These are phyloP conservation scores for Knufia petricola DNA, from an alignment of 2,329 filamentous ascomycete species.

Conservation along the genomic window DNA sequence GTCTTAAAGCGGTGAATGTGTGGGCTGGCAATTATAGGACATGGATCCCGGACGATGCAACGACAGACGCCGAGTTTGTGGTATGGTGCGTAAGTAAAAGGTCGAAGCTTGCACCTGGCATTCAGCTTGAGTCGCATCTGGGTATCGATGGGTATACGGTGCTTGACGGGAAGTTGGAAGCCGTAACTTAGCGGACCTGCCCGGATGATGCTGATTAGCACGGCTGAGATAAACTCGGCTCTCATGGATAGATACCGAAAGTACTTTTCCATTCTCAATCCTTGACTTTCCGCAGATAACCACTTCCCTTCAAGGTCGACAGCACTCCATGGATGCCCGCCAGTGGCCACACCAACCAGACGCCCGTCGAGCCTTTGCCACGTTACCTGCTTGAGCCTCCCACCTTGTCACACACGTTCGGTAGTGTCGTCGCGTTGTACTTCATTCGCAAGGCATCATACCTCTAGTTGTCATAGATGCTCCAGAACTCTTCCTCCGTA, in stretches of 20 bases:
- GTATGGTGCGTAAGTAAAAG: no score
- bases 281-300: slow-evolving; percentile 18
- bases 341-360: slow-evolving; percentile 20
- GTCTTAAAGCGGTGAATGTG: slow-evolving; percentile 8
- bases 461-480: slow-evolving; percentile 30
- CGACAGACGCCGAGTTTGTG: slow-evolving; percentile 26
- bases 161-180: no score
- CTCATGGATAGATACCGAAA: no score
- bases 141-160: no score
- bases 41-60: slow-evolving; percentile 32
- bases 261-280: no score
- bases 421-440: slow-evolving; percentile 30
- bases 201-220: no score
- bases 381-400: slow-evolving; percentile 10
- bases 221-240: no score
- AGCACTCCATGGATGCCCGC: slow-evolving; percentile 19
- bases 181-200: no score
- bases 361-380: slow-evolving; percentile 14
- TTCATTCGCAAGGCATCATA: slow-evolving; percentile 32
- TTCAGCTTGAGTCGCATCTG: no score
- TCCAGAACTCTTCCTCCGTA: slow-evolving; percentile 45
- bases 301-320: slow-evolving; percentile 18
- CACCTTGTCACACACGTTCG: slow-evolving; percentile 32
- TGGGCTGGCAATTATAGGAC: slow-evolving; percentile 20
- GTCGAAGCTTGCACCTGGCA: no score